Evolutionary conservation across 768 basidiomycete genomes (phyloP).

Genomic region (Trametes punicea): DNA sequence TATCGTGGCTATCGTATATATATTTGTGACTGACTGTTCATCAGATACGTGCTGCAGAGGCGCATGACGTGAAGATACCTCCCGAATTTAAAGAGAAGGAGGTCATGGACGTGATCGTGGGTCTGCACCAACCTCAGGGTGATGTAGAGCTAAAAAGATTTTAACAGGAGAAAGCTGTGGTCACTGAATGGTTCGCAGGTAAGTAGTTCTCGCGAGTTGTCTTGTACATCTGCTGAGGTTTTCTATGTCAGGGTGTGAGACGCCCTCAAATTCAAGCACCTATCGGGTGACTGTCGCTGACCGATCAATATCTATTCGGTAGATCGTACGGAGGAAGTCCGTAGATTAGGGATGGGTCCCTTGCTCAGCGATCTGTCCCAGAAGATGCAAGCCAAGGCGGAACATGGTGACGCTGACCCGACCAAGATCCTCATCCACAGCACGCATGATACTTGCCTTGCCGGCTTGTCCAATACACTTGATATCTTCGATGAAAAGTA

Average conservation of each 20-base stretch:
- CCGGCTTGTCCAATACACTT: constrained; percentile 58
- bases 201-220: constrained; percentile 21
- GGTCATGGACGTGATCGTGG: constrained; percentile 54
- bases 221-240: constrained; percentile 2
- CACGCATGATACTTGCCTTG: constrained; percentile 72
- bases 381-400: constrained; percentile 60
- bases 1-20: no score
- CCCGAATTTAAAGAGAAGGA: constrained; percentile 65
- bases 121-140: neutral
- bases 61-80: constrained; percentile 70
- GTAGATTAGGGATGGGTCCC: constrained; percentile 73
- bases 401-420: constrained; percentile 42
- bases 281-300: neutral
- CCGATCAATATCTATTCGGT: constrained; percentile 1
- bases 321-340: constrained; percentile 76
- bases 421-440: constrained; percentile 65
- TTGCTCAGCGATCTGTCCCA: constrained; percentile 60
- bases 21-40: neutral
- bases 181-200: constrained; percentile 75
- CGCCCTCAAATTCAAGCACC: neutral
- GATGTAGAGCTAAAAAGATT: neutral
- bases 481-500: constrained; percentile 73
- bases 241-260: constrained; percentile 40
- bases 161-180: constrained; percentile 63
- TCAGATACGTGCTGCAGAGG: constrained; percentile 63